Percentiles rank a stretch among this genome's conserved stretches.
Evolutionary conservation across 2,329 filamentous ascomycete genomes (phyloP).

Genomic region (Aquanectria penicillioides): DNA sequence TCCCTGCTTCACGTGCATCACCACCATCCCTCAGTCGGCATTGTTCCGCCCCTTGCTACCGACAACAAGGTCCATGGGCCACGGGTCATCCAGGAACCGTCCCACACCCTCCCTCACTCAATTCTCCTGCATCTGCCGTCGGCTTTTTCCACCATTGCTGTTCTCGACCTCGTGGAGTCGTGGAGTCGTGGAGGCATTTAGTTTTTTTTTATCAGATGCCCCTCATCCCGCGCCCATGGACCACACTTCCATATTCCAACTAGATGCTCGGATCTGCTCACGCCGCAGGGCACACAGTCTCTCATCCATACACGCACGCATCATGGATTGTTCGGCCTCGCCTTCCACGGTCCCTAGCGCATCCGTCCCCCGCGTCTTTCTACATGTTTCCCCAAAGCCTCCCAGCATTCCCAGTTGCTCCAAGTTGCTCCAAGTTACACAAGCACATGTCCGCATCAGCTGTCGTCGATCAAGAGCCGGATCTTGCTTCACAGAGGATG

Average conservation of each 20-base stretch:
- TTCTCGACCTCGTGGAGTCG: conserved; percentile 11
- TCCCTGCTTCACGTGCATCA: neutral
- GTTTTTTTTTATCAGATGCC: conserved; percentile 17
- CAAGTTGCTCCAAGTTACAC: too few species aligned
- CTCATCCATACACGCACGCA: too few species aligned
- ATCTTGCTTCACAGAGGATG: too few species aligned
- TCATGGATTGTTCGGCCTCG: too few species aligned
- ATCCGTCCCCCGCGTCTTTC: too few species aligned
- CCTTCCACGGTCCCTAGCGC: too few species aligned
- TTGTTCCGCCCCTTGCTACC: conserved; percentile 28
- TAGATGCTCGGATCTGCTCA: neutral
- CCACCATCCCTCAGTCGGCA: conserved; percentile 6
- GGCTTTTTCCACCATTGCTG: conserved; percentile 14
- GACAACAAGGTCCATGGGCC: conserved; percentile 18
- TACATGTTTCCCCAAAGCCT: too few species aligned
- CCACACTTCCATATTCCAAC: conserved; percentile 1
- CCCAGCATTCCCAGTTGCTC: too few species aligned
- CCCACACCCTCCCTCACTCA: conserved; percentile 24
- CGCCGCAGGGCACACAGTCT: too few species aligned
- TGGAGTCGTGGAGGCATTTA: neutral
- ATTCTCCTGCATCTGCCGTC: conserved; percentile 21
- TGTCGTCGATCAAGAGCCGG: too few species aligned
- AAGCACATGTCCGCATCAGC: too few species aligned
- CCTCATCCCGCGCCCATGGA: conserved; percentile 15
- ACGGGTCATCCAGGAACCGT: conserved; percentile 22